Evolutionary conservation across 805 yeast genomes (phyloP).

Genomic region (Candida lessepsii): DNA sequence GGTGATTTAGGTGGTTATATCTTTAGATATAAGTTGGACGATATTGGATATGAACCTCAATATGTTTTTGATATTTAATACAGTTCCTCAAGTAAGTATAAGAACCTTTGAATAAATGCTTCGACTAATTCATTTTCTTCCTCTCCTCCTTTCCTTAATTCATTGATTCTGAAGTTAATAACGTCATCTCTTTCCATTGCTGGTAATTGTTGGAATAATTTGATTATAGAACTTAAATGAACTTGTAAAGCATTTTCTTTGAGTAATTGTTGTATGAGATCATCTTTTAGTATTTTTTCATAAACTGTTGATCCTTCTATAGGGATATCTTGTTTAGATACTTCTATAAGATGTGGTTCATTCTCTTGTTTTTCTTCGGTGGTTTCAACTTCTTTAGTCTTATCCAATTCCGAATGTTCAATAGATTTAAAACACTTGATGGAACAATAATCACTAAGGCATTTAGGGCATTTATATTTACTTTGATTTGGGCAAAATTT

Average conservation of each 20-base stretch:
- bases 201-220: constrained; percentile 10
- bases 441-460: constrained; percentile 52
- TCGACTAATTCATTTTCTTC: constrained; percentile 70
- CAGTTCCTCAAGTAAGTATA: not conserved
- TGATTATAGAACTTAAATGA: constrained; percentile 50
- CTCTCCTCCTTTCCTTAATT: constrained; percentile 59
- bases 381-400: not conserved
- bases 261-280: constrained; percentile 45
- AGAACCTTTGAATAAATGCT: constrained; percentile 55
- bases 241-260: constrained; percentile 52
- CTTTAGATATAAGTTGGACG: constrained; percentile 8
- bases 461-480: constrained; percentile 59
- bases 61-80: constrained; percentile 7
- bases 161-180: constrained; percentile 59
- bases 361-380: not conserved
- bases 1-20: constrained; percentile 59
- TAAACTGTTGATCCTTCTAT: constrained; percentile 15
- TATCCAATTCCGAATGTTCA: constrained; percentile 5
- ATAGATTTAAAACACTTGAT: constrained; percentile 53
- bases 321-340: not conserved
- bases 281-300: constrained; percentile 36
- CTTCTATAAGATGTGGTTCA: not conserved
- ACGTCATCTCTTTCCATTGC: constrained; percentile 56
- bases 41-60: constrained; percentile 11
- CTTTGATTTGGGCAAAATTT: constrained; percentile 38